A percentile compares a stretch with the other conserved stretches of the same genome.
Evolutionary conservation across 768 basidiomycete genomes (phyloP).

Genomic region (Cytidiella melzeri): DNA sequence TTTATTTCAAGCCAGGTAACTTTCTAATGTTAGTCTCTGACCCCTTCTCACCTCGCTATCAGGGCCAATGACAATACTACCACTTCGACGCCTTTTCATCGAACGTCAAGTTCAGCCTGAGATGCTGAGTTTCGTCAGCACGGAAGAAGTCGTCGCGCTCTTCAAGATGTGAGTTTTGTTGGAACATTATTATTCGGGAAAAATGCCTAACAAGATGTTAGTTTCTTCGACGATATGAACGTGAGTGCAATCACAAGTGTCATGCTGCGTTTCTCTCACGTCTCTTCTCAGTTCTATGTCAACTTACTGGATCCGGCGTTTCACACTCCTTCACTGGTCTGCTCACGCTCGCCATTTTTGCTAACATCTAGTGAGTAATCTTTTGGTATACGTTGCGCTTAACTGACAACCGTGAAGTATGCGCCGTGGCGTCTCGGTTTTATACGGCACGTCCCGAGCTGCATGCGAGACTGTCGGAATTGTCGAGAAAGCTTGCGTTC

Average conservation of each 20-base stretch:
- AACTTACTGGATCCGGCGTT: slow-evolving; percentile 81
- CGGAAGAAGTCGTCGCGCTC: slow-evolving; percentile 85
- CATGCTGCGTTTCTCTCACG: too few species aligned
- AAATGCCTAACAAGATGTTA: slow-evolving; percentile 25
- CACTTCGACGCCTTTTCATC: slow-evolving; percentile 75
- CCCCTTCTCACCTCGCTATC: background rate
- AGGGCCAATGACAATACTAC: slow-evolving; percentile 88
- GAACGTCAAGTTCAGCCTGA: slow-evolving; percentile 90
- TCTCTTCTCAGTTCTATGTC: slow-evolving; percentile 74
- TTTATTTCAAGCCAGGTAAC: slow-evolving; percentile 89
- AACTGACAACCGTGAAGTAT: slow-evolving; percentile 47
- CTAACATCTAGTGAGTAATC: slow-evolving; percentile 76
- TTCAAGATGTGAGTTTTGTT: slow-evolving; percentile 72
- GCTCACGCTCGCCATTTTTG: slow-evolving; percentile 91
- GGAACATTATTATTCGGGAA: background rate
- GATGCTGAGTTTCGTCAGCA: slow-evolving; percentile 82
- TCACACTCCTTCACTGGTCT: slow-evolving; percentile 91
- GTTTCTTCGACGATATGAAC: slow-evolving; percentile 73
- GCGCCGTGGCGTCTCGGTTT: slow-evolving; percentile 91
- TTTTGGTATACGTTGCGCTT: background rate
- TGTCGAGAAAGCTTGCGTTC: slow-evolving; percentile 86
- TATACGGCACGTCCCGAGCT: slow-evolving; percentile 79
- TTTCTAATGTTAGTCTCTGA: slow-evolving; percentile 2
- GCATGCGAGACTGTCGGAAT: slow-evolving; percentile 69
- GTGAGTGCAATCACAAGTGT: too few species aligned